phyloP scores from a whole-genome alignment of 2,329 filamentous ascomycete species.

The Paraconiothyrium sp. region DNA sequence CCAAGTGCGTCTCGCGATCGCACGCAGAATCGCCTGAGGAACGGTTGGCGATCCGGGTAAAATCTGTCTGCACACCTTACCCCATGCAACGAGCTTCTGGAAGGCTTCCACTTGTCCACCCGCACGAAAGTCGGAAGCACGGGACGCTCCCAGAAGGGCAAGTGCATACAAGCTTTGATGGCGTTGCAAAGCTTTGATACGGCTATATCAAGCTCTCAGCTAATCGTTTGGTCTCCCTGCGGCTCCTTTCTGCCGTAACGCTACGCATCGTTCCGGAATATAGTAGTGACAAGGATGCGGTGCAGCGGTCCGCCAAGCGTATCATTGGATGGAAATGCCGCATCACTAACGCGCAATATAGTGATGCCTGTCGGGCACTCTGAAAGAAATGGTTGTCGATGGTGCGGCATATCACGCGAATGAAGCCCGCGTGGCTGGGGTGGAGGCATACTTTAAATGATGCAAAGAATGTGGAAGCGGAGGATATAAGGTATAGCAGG shows the following conservation, averaged over 20 bases:
- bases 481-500: slow-evolving; percentile 2
- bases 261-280: slow-evolving; percentile 11
- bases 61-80: neutral
- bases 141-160: slow-evolving; percentile 13
- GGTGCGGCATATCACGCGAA: slow-evolving; percentile 11
- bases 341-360: slow-evolving; percentile 10
- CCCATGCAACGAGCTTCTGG: neutral
- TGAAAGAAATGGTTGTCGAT: slow-evolving; percentile 7
- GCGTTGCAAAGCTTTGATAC: slow-evolving; percentile 20
- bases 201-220: slow-evolving; percentile 21
- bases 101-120: neutral
- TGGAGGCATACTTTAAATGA: slow-evolving; percentile 11
- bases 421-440: neutral
- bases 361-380: slow-evolving; percentile 10
- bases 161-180: slow-evolving; percentile 21
- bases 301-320: slow-evolving; percentile 8
- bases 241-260: slow-evolving; percentile 18
- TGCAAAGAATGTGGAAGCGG: neutral
- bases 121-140: neutral
- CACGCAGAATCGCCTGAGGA: neutral
- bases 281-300: slow-evolving; percentile 9
- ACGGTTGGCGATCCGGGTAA: slow-evolving; percentile 5
- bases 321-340: slow-evolving; percentile 18
- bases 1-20: neutral
- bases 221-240: slow-evolving; percentile 9